These are phyloP conservation scores for Apophysomyces variabilis DNA, from an alignment of 371 early-diverging fungal genomes.

Conservation along the genomic window DNA sequence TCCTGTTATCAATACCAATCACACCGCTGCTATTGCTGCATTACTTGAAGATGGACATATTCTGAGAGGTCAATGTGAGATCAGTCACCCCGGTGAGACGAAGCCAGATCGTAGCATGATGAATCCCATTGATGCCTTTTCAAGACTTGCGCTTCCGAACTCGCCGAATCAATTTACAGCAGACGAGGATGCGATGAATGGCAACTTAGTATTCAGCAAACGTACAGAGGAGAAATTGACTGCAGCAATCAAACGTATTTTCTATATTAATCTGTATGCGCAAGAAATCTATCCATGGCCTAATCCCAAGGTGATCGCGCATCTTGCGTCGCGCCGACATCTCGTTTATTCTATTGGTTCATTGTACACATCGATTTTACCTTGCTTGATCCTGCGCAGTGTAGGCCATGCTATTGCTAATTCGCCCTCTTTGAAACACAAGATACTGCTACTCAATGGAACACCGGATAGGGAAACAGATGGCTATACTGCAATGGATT, in stretches of 20 bases:
- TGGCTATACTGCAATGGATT: conserved; percentile 73
- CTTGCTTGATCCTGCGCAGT: conserved; percentile 70
- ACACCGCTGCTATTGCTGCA: conserved; percentile 68
- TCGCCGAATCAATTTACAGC: conserved; percentile 22
- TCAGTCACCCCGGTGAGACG: conserved; percentile 56
- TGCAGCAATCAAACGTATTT: conserved; percentile 66
- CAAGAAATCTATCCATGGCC: conserved; percentile 72
- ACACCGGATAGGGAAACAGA: conserved; percentile 73
- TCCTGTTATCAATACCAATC: conserved; percentile 67
- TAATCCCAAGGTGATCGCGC: conserved; percentile 61
- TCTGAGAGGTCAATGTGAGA: conserved; percentile 72
- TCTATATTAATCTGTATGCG: conserved; percentile 73
- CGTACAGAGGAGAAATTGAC: conserved; percentile 43
- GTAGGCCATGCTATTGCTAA: conserved; percentile 68
- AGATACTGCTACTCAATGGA: conserved; percentile 74
- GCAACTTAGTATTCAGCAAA: conserved; percentile 62
- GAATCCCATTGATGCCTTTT: conserved; percentile 57
- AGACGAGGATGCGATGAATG: conserved; percentile 21
- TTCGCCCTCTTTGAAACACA: conserved; percentile 55
- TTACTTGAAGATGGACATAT: conserved; percentile 60
- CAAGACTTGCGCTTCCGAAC: conserved; percentile 34
- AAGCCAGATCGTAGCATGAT: conserved; percentile 17
- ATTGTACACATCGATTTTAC: conserved; percentile 75
- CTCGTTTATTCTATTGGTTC: conserved; percentile 76
- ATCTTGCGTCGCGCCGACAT: conserved; percentile 55